Conservation (phyloP, 1,284 basidiomycete genomes). For the Ceratobasidium sp. region DNA sequence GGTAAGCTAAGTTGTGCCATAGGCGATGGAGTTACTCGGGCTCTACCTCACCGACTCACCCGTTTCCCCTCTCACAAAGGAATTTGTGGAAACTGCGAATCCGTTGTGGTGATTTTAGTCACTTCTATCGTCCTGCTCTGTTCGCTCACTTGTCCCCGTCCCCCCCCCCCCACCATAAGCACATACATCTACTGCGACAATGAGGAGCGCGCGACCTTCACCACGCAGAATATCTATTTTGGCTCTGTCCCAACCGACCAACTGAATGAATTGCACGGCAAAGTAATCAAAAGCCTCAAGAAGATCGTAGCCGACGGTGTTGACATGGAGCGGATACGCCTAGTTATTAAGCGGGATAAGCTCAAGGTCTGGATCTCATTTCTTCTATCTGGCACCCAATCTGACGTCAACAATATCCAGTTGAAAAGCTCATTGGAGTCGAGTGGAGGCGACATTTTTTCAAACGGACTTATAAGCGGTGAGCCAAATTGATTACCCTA, state of each 20-base stretch:
- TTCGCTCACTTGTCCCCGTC: slow-evolving; percentile 23
- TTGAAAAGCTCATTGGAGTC: slow-evolving; percentile 77
- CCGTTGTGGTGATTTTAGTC: slow-evolving; percentile 73
- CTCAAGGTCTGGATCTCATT: slow-evolving; percentile 65
- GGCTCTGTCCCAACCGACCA: slow-evolving; percentile 85
- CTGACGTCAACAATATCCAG: slow-evolving; percentile 52
- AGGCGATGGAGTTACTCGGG: slow-evolving; percentile 86
- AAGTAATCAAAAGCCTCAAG: slow-evolving; percentile 73
- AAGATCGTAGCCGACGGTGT: slow-evolving; percentile 79
- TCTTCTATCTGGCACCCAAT: not conserved
- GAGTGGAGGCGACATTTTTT: slow-evolving; percentile 77
- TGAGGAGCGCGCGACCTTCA: slow-evolving; percentile 75
- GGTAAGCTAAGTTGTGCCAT: not conserved
- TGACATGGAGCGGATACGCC: slow-evolving; percentile 90
- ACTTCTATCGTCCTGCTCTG: slow-evolving; percentile 46
- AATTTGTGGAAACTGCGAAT: slow-evolving; percentile 90
- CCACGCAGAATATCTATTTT: slow-evolving; percentile 78
- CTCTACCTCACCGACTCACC: slow-evolving; percentile 90
- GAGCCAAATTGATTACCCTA: slow-evolving; percentile 12
- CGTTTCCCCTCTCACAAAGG: slow-evolving; percentile 89
- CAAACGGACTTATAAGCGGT: slow-evolving; percentile 69
- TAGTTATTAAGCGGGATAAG: slow-evolving; percentile 87
- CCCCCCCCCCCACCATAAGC: slow-evolving; percentile 58
- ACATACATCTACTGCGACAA: slow-evolving; percentile 87
- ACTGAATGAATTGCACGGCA: slow-evolving; percentile 73